A percentile compares a stretch with the other conserved stretches of the same genome.
These are phyloP conservation scores for Epithele typhae DNA, from an alignment of 768 basidiomycete species.

Conservation along the genomic window DNA sequence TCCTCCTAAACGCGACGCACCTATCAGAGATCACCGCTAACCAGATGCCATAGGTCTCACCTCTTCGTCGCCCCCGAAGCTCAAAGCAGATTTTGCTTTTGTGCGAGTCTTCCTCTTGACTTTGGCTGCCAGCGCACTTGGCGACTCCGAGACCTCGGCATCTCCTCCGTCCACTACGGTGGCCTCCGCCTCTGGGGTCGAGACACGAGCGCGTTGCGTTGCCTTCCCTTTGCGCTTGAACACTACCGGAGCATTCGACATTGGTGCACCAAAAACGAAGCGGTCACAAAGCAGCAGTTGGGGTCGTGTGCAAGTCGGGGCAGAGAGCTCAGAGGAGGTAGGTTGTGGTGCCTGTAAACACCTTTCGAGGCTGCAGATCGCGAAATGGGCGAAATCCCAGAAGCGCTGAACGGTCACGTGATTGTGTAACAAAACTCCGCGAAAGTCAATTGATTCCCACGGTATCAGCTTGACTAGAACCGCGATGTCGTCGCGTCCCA, in stretches of 20 bases:
- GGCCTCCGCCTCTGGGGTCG: constrained; percentile 29
- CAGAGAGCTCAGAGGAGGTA: too few relatives aligned
- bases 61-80: constrained; percentile 73
- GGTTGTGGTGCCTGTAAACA: too few relatives aligned
- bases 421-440: constrained; percentile 4
- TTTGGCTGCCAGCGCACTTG: constrained; percentile 58
- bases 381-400: too few relatives aligned
- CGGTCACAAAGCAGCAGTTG: too few relatives aligned
- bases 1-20: constrained; percentile 38
- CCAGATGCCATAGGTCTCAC: constrained; percentile 31
- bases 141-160: constrained; percentile 45
- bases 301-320: too few relatives aligned
- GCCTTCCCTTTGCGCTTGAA: constrained; percentile 42
- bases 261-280: background rate
- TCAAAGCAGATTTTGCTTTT: constrained; percentile 64
- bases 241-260: constrained; percentile 31
- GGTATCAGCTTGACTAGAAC: constrained; percentile 21
- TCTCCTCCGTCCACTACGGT: constrained; percentile 18
- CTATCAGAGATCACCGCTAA: constrained; percentile 25
- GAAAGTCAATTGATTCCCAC: constrained; percentile 21
- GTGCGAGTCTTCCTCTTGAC: constrained; percentile 65
- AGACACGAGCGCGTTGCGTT: constrained; percentile 29
- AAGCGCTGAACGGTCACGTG: constrained; percentile 8
- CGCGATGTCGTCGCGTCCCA: constrained; percentile 30
- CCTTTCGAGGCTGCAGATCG: too few relatives aligned